A percentile compares a stretch with the other conserved stretches of the same genome.
Evolutionary conservation across 306 rosid species (phyloP).

Genomic region (Corylus americana): DNA sequence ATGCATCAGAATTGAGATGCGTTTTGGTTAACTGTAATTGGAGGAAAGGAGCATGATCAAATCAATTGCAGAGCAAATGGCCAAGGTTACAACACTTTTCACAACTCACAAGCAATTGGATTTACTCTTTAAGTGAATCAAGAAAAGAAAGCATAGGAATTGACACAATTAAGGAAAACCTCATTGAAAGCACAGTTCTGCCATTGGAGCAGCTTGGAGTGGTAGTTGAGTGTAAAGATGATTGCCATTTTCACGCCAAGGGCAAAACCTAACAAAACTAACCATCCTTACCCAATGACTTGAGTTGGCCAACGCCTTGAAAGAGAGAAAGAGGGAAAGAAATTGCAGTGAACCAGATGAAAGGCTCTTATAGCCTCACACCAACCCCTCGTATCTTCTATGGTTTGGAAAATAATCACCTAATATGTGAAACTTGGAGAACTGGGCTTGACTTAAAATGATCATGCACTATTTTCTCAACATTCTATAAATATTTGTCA

Average conservation of each 20-base stretch:
- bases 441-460: constrained; percentile 26
- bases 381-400: constrained; percentile 3
- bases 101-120: too few relatives aligned
- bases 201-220: neutral
- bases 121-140: neutral
- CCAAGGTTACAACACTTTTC: too few relatives aligned
- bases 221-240: neutral
- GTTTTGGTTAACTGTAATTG: too few relatives aligned
- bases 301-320: constrained; percentile 57
- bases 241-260: constrained; percentile 8
- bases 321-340: constrained; percentile 9
- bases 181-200: neutral
- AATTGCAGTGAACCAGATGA: neutral
- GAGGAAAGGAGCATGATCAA: too few relatives aligned
- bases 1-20: too few relatives aligned
- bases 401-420: constrained; percentile 51
- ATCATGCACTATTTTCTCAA: neutral
- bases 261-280: constrained; percentile 26
- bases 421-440: constrained; percentile 41
- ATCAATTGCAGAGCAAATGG: too few relatives aligned
- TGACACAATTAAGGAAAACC: neutral
- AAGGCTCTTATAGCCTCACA: constrained; percentile 7
- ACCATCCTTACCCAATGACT: constrained; percentile 22
- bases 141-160: neutral
- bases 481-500: constrained; percentile 33